phyloP scores from a whole-genome alignment of 176 grass and related monocot species.

The Carex kokanica region DNA sequence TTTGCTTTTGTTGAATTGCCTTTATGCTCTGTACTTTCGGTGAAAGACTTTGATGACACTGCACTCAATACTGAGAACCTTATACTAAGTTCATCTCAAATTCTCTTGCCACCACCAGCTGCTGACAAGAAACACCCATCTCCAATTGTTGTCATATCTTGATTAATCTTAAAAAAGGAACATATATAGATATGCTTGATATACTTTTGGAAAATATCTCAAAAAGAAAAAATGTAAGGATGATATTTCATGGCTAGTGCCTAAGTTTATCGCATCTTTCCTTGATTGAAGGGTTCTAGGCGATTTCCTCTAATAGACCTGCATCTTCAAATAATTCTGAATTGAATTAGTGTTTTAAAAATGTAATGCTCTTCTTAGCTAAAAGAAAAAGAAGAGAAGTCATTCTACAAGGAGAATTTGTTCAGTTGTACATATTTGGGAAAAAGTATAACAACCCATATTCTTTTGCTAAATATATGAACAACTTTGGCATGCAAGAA shows the following conservation, averaged over 20 bases:
- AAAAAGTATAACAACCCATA: not conserved
- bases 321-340: not conserved
- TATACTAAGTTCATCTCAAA: not conserved
- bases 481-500: no score
- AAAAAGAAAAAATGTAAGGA: not conserved
- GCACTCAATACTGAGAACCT: not conserved
- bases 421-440: not conserved
- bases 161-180: not conserved
- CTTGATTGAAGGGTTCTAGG: not conserved
- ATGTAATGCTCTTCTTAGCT: not conserved
- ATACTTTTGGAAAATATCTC: not conserved
- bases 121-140: not conserved
- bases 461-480: not conserved
- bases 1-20: not conserved
- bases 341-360: not conserved
- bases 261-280: not conserved
- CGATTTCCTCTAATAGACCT: not conserved
- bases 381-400: not conserved
- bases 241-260: not conserved
- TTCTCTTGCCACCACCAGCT: not conserved
- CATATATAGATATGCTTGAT: not conserved
- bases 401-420: not conserved
- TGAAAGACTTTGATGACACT: not conserved
- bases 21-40: conserved; percentile 5
- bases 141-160: not conserved